Evolutionary conservation across 192 early-diverging fungal species (phyloP), one percentile per base, ranked within the genome.

Genomic region (Coemansia brasiliensis): DNA sequence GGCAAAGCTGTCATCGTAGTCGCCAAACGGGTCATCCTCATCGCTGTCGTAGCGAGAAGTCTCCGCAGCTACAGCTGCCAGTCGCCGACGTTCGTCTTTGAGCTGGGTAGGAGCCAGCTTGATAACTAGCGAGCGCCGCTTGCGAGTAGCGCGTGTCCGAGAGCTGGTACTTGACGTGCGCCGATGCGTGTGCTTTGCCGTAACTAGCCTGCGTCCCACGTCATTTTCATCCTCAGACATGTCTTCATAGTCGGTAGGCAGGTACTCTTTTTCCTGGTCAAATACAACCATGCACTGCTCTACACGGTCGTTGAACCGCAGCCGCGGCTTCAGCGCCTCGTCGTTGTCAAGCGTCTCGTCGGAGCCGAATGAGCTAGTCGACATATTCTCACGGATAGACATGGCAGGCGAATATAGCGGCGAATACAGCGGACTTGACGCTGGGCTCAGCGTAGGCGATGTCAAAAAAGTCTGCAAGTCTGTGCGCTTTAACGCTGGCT

Each of bases 221-320:
- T 13, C 52, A 17, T 48, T 57, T 17, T 52, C 60, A 8, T 57
- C 61, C 27, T 57, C 59, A 20, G 43, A 37, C 25, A 57, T 50
- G 15, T 59, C 67, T 40, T 82, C 80, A 48, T 59, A 52, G 52
- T 78, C 80, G 0, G 72, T 72, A 41, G 69, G 69, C 60, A 77
- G 45, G 20, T 65, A 72, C 68, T 82, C 80, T 52, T 67, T 70
- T 38, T 80, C 77, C 51, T 80, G 70, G 26, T 69, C 63, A 50
- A 80, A 80, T 57, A 78, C 67, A 3, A 73, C 74, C 74, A 78
- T 78, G 43, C 80, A 82, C 43, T 82, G 80, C 71, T 82, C 80
- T 16, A 82, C 80, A 15, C 52, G 55, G 56, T 77, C 55, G 53
- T 82, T 82, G 61, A 82, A 82, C 37, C 80, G 67, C 51, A 82